Percentiles rank a stretch among this genome's conserved stretches.
Conservation (phyloP, 2,329 filamentous ascomycete species). For the Botrytis fragariae region DNA sequence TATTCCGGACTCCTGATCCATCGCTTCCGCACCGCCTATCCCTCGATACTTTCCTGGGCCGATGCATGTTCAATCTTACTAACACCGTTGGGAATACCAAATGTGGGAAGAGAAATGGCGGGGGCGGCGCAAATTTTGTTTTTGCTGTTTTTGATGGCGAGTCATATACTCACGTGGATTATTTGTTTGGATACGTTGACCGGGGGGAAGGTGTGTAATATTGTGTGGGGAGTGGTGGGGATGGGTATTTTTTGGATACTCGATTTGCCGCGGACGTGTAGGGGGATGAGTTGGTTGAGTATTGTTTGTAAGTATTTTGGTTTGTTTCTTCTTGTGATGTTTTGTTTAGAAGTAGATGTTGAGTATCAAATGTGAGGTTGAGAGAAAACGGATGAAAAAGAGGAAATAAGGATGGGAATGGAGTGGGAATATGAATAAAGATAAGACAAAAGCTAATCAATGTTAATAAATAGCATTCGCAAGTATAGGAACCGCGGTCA, state of each 20-base stretch:
- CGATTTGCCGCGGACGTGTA: constrained; percentile 55
- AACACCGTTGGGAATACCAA: neutral
- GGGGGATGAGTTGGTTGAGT: constrained; percentile 53
- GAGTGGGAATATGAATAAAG: too few species aligned
- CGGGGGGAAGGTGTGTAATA: constrained; percentile 51
- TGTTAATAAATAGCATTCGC: constrained; percentile 45
- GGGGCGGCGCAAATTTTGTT: constrained; percentile 52
- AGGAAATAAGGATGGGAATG: too few species aligned
- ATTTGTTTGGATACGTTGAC: constrained; percentile 59
- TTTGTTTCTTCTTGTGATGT: neutral
- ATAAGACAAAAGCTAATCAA: neutral
- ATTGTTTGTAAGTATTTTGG: constrained; percentile 45
- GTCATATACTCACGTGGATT: constrained; percentile 57
- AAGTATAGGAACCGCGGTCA: constrained; percentile 53
- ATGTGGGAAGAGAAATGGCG: constrained; percentile 45
- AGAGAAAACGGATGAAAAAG: neutral
- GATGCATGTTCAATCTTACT: neutral
- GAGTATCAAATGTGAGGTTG: neutral
- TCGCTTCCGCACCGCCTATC: constrained; percentile 54
- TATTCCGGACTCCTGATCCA: constrained; percentile 61
- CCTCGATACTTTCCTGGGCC: constrained; percentile 40
- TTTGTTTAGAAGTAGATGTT: rapidly evolving
- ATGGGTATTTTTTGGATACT: constrained; percentile 50
- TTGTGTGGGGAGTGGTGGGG: constrained; percentile 53
- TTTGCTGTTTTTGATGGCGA: constrained; percentile 58